Evolutionary conservation across 2,329 filamentous ascomycete species (phyloP), one percentile per base, ranked within the genome.

Genomic region (Aspergillus sp.): DNA sequence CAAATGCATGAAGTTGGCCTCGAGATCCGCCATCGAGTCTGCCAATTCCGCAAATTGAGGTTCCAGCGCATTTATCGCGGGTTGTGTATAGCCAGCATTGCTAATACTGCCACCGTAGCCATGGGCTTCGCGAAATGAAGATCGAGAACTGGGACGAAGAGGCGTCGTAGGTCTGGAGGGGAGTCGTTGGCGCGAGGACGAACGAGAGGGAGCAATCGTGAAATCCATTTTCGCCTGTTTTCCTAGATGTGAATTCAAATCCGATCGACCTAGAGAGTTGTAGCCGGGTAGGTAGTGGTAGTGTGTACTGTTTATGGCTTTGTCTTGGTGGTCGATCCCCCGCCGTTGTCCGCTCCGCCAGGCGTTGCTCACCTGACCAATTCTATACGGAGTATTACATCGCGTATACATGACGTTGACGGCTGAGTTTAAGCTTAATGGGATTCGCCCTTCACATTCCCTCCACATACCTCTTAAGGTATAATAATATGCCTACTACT

Each of bases 1-100:
- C 56, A 98, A 82, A 65, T 96, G 89, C 84, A 94, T 88, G 74
- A 97, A 89, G 67, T 98, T 97, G 50, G 89, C 88, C 73, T 98
- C 93, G 7, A 98, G 79, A 59, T 97, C 93, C 27, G 89, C 88
- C 81, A 97, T 90, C 48, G 86, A 85, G 67, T 98, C 93, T 7
- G 88, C 86, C 2, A 98, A 77, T 70, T 98, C 93, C 9, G 88
- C 88, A 67, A 98, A 97, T 9, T 86, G 85, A 0, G 89, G 88
- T 64, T 97, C 90, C 48, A 97, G 83, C 2, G 78, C 72, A 56
- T 91, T 88, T 50, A 97, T 80, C 0, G 68, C 67, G 5, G 89
- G 88, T 72, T 54, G 78, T 62, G 64, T 72, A 68, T 64, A 62
- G 44, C 61, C 61, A 36, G 57, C 50, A 46, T 58, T 60, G 46